Evolutionary conservation across 2,329 filamentous ascomycete species (phyloP), one percentile per base, ranked within the genome.

Genomic region (Microcyclospora pomicola): DNA sequence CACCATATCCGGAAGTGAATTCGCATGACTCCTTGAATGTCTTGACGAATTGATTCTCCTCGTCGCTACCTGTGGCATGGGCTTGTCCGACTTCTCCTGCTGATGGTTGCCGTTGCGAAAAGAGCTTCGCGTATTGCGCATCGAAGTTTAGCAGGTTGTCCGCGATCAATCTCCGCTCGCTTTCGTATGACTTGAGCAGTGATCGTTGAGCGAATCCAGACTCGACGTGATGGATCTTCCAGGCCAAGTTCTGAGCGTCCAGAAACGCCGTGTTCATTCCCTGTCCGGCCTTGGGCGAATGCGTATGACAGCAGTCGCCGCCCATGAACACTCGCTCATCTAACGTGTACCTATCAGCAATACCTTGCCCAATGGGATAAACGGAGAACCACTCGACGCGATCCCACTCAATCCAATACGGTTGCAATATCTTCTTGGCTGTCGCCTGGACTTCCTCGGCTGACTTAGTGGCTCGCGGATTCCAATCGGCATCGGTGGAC

Each of bases 191-290:
- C 44, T 77, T 73, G 36, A 96, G 71, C 13, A 91, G 69, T 2
- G 74, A 73, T 43, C 82, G 79, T 24, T 77, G 64, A 1, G 85
- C 83, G 48, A 93, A 83, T 10, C 85, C 85, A 16, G 72, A 70
- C 56, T 94, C 86, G 9, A 95, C 88, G 28, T 82, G 77, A 56
- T 94, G 87, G 36, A 95, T 82, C 66, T 96, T 96, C 87, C 87
- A 96, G 6, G 87, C 87, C 31, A 96, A 68, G 59, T 95, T 96
- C 42, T 85, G 74, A 1, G 85, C 85, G 51, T 70, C 67, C 34
- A 70, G 59, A 60, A 72, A 72, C 15, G 73, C 67, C 46, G 72
- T 73, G 61, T 73, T 73, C 70, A 73, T 77, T 40, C 74, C 74
- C 50, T 78, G 74, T 12, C 74, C 74, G 11, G 74, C 74, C 58